Conservation (phyloP, 768 basidiomycete genomes). For the Strobilomyces confusus region DNA sequence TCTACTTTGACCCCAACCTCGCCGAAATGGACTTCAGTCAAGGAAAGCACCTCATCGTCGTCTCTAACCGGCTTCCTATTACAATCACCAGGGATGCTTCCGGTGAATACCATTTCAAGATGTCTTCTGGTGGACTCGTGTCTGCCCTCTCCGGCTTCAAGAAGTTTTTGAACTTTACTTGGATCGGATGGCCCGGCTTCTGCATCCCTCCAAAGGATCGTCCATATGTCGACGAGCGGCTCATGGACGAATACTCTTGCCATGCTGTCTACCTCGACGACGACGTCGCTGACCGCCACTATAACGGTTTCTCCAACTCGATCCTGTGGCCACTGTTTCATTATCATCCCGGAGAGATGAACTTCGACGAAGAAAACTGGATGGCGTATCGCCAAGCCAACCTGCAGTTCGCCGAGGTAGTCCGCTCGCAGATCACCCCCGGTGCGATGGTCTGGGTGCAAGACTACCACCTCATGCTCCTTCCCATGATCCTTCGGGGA, state of each 20-base stretch:
- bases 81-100: constrained; percentile 91
- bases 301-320: constrained; percentile 98
- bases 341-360: constrained; percentile 99
- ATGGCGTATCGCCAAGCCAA: constrained; percentile 96
- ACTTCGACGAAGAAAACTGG: constrained; percentile 99
- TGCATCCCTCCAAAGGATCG: constrained; percentile 93
- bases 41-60: constrained; percentile 82
- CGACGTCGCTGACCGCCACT: constrained; percentile 97
- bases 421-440: constrained; percentile 70
- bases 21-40: constrained; percentile 44
- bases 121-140: constrained; percentile 97
- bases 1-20: constrained; percentile 25
- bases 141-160: constrained; percentile 97
- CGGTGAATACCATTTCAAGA: constrained; percentile 97
- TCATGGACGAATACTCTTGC: constrained; percentile 94
- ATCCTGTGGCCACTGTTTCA: constrained; percentile 99
- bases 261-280: constrained; percentile 98
- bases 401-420: constrained; percentile 87
- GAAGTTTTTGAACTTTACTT: constrained; percentile 95
- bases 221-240: constrained; percentile 83
- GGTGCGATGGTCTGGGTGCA: constrained; percentile 99
- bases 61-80: constrained; percentile 92
- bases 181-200: constrained; percentile 96
- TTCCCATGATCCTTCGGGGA: constrained; percentile 91
- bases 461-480: constrained; percentile 96